phyloP scores from a whole-genome alignment of 2,329 filamentous ascomycete species.

The Botrytis medusae region DNA sequence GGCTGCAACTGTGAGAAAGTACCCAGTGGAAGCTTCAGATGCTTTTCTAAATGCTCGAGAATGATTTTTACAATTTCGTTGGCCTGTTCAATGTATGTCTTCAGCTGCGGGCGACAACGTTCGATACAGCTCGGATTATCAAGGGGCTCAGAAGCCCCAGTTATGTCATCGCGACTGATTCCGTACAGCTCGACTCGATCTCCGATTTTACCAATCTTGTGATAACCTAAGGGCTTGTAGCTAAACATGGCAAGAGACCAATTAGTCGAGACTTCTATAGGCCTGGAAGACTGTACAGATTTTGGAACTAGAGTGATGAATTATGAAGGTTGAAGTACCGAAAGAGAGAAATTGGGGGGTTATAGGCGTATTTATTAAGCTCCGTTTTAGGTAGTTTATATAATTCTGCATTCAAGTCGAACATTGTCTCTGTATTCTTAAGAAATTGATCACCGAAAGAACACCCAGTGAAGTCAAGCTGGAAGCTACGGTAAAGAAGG shows the following conservation, averaged over 20 bases:
- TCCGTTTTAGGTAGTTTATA: not conserved
- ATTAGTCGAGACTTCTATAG: not conserved
- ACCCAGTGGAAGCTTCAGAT: not conserved
- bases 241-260: not conserved
- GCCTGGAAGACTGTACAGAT: not conserved
- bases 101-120: not conserved
- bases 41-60: conserved; percentile 12
- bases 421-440: not conserved
- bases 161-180: conserved; percentile 11
- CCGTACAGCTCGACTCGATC: conserved; percentile 13
- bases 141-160: conserved; percentile 17
- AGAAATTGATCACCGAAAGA: conserved; percentile 3
- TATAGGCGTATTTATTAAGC: conserved; percentile 3
- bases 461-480: conserved; percentile 1
- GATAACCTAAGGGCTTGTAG: conserved; percentile 13
- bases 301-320: not conserved
- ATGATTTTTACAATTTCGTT: not conserved
- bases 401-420: conserved; percentile 12
- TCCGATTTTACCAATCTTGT: conserved; percentile 5
- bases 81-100: not conserved
- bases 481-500: not conserved
- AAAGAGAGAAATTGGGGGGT: conserved; percentile 9
- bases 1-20: not conserved
- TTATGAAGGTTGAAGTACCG: not conserved
- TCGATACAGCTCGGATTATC: conserved; percentile 4